Conservation (phyloP, 2,329 filamentous ascomycete genomes). For the Eurotiales sp. region DNA sequence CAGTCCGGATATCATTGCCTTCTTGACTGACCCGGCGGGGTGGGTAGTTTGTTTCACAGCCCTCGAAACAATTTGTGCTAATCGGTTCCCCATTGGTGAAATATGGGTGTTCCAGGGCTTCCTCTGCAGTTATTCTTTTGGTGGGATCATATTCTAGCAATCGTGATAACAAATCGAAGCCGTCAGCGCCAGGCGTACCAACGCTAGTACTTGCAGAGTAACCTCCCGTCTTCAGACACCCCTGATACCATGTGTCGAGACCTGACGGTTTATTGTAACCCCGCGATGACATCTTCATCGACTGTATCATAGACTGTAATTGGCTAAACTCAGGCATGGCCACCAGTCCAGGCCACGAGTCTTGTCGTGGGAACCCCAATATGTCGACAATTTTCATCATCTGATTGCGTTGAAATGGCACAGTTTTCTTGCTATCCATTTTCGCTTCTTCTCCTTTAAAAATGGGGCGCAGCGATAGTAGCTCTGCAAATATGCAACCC, state of each 20-base stretch:
- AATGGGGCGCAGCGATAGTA: slow-evolving; percentile 84
- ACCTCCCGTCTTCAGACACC: slow-evolving; percentile 59
- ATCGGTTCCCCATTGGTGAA: slow-evolving; percentile 69
- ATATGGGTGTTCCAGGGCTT: slow-evolving; percentile 87
- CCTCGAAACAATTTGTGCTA: slow-evolving; percentile 84
- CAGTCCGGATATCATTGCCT: slow-evolving; percentile 91
- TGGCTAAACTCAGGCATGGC: slow-evolving; percentile 85
- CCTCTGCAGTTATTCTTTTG: slow-evolving; percentile 79
- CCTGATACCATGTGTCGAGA: slow-evolving; percentile 78
- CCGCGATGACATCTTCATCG: slow-evolving; percentile 31
- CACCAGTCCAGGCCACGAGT: slow-evolving; percentile 78
- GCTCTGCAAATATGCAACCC: slow-evolving; percentile 94
- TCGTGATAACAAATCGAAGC: slow-evolving; percentile 74
- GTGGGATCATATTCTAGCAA: slow-evolving; percentile 91
- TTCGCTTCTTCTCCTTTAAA: slow-evolving; percentile 99
- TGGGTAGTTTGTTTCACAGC: slow-evolving; percentile 82
- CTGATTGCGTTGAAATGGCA: slow-evolving; percentile 95
- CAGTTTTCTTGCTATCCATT: slow-evolving; percentile 97
- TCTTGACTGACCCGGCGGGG: slow-evolving; percentile 87
- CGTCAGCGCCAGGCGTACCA: slow-evolving; percentile 66
- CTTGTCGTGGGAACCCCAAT: slow-evolving; percentile 83
- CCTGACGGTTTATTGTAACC: slow-evolving; percentile 51
- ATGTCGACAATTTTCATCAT: slow-evolving; percentile 99
- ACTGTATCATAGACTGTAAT: slow-evolving; percentile 49
- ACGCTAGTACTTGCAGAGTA: slow-evolving; percentile 48